A percentile compares a stretch with the other conserved stretches of the same genome.
Conservation (phyloP, 306 rosid genomes). For the Crotalaria pallida region DNA sequence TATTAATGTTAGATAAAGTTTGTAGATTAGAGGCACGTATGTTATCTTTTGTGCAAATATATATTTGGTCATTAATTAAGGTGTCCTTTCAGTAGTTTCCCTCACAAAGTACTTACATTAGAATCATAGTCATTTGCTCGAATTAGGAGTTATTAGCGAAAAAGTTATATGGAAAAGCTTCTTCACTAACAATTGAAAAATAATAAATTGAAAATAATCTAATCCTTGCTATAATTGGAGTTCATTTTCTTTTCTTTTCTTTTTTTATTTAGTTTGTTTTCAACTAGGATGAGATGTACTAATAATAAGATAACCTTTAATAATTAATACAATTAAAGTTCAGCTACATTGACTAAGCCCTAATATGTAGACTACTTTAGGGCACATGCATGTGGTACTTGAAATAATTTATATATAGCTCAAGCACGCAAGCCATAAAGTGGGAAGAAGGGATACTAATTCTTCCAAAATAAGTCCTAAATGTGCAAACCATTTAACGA, state of each 20-base stretch:
- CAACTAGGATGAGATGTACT: not conserved
- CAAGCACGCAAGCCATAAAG: not conserved
- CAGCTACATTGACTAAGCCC: not conserved
- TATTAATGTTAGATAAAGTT: not conserved
- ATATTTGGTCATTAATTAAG: not conserved
- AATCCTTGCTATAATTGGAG: not conserved
- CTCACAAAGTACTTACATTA: not conserved
- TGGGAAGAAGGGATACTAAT: not conserved
- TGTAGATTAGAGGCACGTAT: not conserved
- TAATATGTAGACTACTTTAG: constrained; percentile 13
- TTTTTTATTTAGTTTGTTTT: no score
- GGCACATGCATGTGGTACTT: constrained; percentile 8
- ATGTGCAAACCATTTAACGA: not conserved
- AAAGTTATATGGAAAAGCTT: not conserved
- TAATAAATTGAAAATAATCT: not conserved
- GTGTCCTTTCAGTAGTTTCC: not conserved
- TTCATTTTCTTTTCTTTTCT: not conserved
- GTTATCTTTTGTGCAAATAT: not conserved
- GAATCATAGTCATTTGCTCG: not conserved
- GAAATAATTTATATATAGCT: not conserved
- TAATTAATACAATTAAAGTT: not conserved
- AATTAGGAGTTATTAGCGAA: not conserved
- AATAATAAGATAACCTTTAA: not conserved
- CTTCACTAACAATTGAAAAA: not conserved
- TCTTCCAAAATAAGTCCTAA: not conserved